These are phyloP conservation scores for Populus davidiana DNA, from an alignment of 345 rosid genomes.

Conservation along the genomic window DNA sequence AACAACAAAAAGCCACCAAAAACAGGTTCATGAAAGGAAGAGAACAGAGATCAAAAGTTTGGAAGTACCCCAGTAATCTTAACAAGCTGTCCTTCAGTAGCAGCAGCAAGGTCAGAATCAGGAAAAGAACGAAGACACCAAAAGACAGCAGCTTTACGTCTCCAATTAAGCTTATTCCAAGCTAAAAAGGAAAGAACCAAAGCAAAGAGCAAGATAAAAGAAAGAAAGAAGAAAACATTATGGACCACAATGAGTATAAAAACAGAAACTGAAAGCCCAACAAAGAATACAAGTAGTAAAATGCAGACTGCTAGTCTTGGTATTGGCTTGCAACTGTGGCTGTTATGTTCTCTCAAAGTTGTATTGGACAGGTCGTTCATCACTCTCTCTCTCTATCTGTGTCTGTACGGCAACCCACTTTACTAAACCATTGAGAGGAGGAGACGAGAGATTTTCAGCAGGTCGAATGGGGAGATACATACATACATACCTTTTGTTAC, in stretches of 20 bases:
- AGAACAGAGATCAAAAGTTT: background rate
- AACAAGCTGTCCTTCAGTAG: constrained; percentile 49
- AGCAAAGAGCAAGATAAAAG: constrained; percentile 31
- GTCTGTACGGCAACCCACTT: background rate
- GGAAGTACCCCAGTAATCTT: constrained; percentile 49
- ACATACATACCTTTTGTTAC: too few species aligned
- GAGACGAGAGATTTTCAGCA: background rate
- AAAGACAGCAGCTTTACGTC: constrained; percentile 27
- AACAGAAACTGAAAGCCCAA: constrained; percentile 37
- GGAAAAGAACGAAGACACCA: constrained; percentile 42
- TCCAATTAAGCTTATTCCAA: constrained; percentile 42
- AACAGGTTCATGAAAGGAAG: background rate
- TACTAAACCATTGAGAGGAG: background rate
- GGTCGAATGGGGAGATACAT: background rate
- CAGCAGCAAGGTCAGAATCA: constrained; percentile 45
- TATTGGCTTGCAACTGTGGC: constrained; percentile 28
- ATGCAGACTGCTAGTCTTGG: constrained; percentile 36
- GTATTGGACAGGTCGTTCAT: constrained; percentile 54
- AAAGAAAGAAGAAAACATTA: constrained; percentile 39
- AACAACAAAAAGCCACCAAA: constrained; percentile 1
- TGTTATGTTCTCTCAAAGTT: constrained; percentile 31
- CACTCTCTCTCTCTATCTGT: constrained; percentile 14
- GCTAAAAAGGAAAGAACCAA: constrained; percentile 32
- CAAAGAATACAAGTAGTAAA: constrained; percentile 27
- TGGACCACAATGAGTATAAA: constrained; percentile 47